Percentiles rank a stretch among this genome's conserved stretches.
Evolutionary conservation across 805 yeast species (phyloP).

Genomic region (Candida piceae): DNA sequence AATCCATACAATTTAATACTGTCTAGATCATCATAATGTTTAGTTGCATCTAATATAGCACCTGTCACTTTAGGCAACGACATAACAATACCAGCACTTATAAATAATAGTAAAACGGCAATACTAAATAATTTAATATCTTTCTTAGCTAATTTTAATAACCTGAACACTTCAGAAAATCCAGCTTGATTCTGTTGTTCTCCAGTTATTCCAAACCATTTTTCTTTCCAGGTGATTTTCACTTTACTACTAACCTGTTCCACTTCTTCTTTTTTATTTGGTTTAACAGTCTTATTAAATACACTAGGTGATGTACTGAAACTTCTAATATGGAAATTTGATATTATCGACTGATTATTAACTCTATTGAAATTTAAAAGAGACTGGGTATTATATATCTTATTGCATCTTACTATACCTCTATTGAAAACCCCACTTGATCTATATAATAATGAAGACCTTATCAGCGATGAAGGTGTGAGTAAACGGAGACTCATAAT

Average conservation of each 20-base stretch:
- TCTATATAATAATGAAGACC: not conserved
- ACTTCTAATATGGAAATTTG: too few relatives aligned
- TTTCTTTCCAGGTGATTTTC: slow-evolving; percentile 28
- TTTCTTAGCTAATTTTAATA: slow-evolving; percentile 37
- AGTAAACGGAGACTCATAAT: slow-evolving; percentile 1
- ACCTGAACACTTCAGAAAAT: slow-evolving; percentile 34
- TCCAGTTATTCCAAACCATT: slow-evolving; percentile 26
- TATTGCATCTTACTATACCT: too few relatives aligned
- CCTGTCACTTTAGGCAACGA: slow-evolving; percentile 54
- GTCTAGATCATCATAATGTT: slow-evolving; percentile 25
- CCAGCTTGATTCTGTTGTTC: slow-evolving; percentile 32
- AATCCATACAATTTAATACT: slow-evolving; percentile 47
- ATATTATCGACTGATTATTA: too few relatives aligned
- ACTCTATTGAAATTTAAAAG: too few relatives aligned
- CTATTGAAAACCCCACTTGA: too few relatives aligned
- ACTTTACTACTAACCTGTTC: too few relatives aligned
- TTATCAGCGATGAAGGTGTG: not conserved
- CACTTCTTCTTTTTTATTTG: too few relatives aligned
- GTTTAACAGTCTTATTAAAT: too few relatives aligned
- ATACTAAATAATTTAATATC: slow-evolving; percentile 40
- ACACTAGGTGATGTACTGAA: too few relatives aligned
- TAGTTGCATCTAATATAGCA: slow-evolving; percentile 45
- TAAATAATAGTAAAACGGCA: slow-evolving; percentile 40
- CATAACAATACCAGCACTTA: slow-evolving; percentile 48
- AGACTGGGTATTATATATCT: too few relatives aligned